Evolutionary conservation across 108 stramenopile genomes (phyloP).

Genomic region (Cyclotella choctawhatcheeana): DNA sequence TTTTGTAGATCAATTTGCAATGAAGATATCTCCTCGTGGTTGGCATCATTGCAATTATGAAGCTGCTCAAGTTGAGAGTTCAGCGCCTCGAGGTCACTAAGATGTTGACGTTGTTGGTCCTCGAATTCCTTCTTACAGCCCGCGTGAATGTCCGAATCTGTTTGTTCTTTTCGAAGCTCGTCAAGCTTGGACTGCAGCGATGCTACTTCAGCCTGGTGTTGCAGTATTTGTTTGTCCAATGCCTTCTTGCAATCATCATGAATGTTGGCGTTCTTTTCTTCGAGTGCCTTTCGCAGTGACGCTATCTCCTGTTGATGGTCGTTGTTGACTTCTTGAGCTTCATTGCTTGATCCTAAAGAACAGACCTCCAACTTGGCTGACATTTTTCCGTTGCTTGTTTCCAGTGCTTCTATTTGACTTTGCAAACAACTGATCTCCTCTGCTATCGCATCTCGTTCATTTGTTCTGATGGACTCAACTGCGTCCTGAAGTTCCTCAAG

Average conservation of each 20-base stretch:
- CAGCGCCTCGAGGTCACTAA: background rate
- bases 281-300: constrained; percentile 18
- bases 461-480: background rate
- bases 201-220: constrained; percentile 11
- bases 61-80: constrained; percentile 14
- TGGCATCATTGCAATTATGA: constrained; percentile 4
- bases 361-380: constrained; percentile 8
- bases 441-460: constrained; percentile 15
- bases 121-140: background rate
- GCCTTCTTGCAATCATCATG: constrained; percentile 1
- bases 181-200: background rate
- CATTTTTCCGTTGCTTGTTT: background rate
- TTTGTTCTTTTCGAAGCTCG: constrained; percentile 18
- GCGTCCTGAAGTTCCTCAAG: constrained; percentile 16
- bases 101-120: background rate
- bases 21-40: constrained; percentile 16
- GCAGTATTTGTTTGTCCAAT: background rate
- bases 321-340: constrained; percentile 5
- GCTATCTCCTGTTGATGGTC: constrained; percentile 31
- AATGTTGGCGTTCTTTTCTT: constrained; percentile 23
- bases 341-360: constrained; percentile 1
- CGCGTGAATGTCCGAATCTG: background rate
- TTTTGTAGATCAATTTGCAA: constrained; percentile 27
- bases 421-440: constrained; percentile 11
- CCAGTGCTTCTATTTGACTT: constrained; percentile 13